Base-by-base conservation (phyloP, 345 rosid species). In the Pugionium dolabratum region DNA sequence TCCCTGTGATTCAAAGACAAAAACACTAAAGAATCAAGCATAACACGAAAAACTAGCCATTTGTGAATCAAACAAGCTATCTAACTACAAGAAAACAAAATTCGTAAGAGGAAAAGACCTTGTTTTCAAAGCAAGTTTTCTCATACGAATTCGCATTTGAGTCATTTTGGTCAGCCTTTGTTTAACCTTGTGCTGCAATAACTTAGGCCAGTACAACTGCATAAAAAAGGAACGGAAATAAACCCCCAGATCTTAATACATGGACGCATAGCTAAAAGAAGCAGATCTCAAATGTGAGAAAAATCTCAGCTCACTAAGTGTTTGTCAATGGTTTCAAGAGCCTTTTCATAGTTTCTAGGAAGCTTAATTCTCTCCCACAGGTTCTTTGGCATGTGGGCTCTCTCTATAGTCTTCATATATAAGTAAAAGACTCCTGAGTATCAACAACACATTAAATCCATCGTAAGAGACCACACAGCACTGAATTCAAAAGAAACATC, bases 121-220 rank as follows among this genome's bases (percentile, higher is more conserved):
- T 58, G 94, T 95, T 64, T 91, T 95, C 31, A 91, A 75, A 44
- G 86, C 90, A 77, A 95, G 93, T 60, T 89, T 95, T 63, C 96
- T 83, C 97, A 84, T 89, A 9, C 99, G 88, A 67, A 95, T 89
- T 7, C 96, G 94, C 99, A 91, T 91, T 64, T 95, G 99, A 45
- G 96, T 91, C 99, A 95, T 91, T 73, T 95, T 95, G 1, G 99
- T 95, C 71, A 95, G 72, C 41, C 96, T 82, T 69, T 89, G 98
- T 80, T 95, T 95, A 53, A 80, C 79, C 78, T 95, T 95, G 74
- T 91, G 98, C 48, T 83, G 83, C 56, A 95, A 82, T 62, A 95
- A 73, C 84, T 91, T 87, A 0, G 96, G 97, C 96, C 97, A 91
- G 67, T 89, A 89, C 83, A 82, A 75, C 97, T 94, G 63, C 32